Evolutionary conservation across 176 grass and related monocot genomes (phyloP).

Genomic region (Bonia amplexicaulis): DNA sequence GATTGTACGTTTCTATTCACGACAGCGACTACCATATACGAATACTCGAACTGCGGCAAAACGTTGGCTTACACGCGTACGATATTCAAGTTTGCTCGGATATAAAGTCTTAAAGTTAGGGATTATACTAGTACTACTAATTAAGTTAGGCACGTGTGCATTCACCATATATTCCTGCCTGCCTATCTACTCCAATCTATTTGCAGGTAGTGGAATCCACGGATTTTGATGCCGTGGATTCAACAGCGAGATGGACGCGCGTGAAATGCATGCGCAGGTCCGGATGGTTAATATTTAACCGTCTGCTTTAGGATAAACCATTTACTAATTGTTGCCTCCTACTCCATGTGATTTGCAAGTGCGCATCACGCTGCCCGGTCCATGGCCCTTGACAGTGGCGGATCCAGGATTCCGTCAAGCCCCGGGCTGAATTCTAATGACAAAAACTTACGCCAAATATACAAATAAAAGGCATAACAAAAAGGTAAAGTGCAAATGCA

Average conservation of each 20-base stretch:
- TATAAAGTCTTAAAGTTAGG: not conserved
- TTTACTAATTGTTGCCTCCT: too few species aligned
- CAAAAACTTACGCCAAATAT: too few species aligned
- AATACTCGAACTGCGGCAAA: too few species aligned
- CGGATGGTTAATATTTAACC: not conserved
- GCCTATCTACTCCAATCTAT: not conserved
- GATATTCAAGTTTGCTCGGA: not conserved
- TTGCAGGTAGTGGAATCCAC: not conserved
- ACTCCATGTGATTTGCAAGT: not conserved
- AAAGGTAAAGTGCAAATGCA: too few species aligned
- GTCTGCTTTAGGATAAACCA: not conserved
- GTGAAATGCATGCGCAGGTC: not conserved
- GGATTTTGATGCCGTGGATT: not conserved
- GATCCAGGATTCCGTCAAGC: too few species aligned
- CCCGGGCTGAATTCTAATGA: too few species aligned
- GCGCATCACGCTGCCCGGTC: not conserved
- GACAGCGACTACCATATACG: not conserved
- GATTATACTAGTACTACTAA: not conserved
- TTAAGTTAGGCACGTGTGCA: not conserved
- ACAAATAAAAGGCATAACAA: too few species aligned
- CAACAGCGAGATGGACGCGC: not conserved
- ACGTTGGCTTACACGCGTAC: too few species aligned
- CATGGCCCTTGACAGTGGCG: too few species aligned
- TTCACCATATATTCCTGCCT: not conserved
- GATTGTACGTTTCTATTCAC: not conserved